phyloP scores from a whole-genome alignment of 169 alveolate genomes.

The Cyclospora cayetanensis region DNA sequence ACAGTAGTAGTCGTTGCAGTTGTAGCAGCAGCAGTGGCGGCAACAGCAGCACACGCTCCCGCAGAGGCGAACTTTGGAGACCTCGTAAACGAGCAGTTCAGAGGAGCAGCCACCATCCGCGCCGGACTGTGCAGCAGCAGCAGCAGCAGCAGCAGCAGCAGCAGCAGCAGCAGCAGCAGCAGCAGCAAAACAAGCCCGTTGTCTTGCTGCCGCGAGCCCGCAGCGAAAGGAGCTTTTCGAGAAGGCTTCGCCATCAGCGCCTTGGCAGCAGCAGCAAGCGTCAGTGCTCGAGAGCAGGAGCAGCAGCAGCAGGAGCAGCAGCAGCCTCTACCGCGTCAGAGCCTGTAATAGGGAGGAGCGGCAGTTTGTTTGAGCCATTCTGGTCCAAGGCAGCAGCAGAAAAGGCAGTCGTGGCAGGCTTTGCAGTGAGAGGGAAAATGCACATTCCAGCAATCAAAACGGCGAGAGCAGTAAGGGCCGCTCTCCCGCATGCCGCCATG shows the following conservation, averaged over 20 bases:
- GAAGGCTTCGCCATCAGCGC: not conserved
- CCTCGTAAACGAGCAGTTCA: not conserved
- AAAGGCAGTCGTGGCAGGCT: not conserved
- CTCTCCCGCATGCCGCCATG: too few species aligned
- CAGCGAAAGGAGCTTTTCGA: not conserved
- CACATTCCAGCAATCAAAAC: slow-evolving; percentile 19
- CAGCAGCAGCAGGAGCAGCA: slow-evolving; percentile 29
- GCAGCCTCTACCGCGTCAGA: not conserved
- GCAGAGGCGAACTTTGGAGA: not conserved
- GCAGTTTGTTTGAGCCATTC: slow-evolving; percentile 23
- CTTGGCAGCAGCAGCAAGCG: not conserved
- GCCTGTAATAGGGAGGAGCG: slow-evolving; percentile 7
- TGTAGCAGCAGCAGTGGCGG: not conserved
- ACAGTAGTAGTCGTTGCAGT: not conserved
- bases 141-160: slow-evolving; percentile 10
- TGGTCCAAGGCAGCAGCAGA: slow-evolving; percentile 31
- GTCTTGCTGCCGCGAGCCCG: slow-evolving; percentile 5
- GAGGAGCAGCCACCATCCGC: not conserved
- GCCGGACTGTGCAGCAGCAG: not conserved
- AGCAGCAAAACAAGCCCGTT: not conserved
- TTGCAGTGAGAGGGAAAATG: not conserved
- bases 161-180: slow-evolving; percentile 17
- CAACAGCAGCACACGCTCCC: not conserved
- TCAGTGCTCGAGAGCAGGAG: not conserved
- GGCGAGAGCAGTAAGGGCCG: not conserved